Conservation (phyloP, 352 stramenopile species). For the Albugo candida region DNA sequence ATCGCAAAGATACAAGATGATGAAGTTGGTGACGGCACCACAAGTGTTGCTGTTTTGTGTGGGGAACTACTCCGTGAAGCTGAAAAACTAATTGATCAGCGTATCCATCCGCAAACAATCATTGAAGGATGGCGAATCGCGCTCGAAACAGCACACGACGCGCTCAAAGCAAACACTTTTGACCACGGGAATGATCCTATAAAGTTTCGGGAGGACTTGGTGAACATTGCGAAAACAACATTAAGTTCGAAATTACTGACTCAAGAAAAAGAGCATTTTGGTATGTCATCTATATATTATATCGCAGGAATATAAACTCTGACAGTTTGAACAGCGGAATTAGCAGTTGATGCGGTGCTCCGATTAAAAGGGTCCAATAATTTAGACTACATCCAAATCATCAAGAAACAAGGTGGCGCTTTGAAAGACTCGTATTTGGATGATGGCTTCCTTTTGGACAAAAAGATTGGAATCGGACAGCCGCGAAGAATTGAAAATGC, state of each 20-base stretch:
- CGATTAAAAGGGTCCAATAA: conserved; percentile 89
- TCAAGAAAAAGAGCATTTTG: conserved; percentile 97
- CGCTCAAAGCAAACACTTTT: conserved; percentile 68
- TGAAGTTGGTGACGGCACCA: conserved; percentile 98
- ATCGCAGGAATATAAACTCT: background rate
- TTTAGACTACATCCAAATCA: conserved; percentile 97
- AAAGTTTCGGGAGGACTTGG: conserved; percentile 88
- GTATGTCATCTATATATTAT: conserved; percentile 10
- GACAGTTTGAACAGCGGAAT: conserved; percentile 18
- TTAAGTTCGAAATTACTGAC: conserved; percentile 97
- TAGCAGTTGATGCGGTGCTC: conserved; percentile 94
- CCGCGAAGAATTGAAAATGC: conserved; percentile 94
- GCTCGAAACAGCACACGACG: conserved; percentile 71
- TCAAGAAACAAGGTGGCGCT: conserved; percentile 94
- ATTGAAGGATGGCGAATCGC: conserved; percentile 95
- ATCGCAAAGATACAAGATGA: conserved; percentile 98
- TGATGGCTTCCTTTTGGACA: conserved; percentile 96
- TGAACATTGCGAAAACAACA: conserved; percentile 96
- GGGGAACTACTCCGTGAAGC: conserved; percentile 95
- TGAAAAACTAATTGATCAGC: conserved; percentile 90
- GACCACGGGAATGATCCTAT: conserved; percentile 62
- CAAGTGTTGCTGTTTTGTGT: conserved; percentile 88
- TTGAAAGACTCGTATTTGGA: conserved; percentile 96
- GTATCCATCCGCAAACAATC: conserved; percentile 97
- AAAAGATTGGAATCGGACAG: conserved; percentile 90